Conservation (phyloP, 148 eudicot genomes). For the Fagopyrum tataricum region DNA sequence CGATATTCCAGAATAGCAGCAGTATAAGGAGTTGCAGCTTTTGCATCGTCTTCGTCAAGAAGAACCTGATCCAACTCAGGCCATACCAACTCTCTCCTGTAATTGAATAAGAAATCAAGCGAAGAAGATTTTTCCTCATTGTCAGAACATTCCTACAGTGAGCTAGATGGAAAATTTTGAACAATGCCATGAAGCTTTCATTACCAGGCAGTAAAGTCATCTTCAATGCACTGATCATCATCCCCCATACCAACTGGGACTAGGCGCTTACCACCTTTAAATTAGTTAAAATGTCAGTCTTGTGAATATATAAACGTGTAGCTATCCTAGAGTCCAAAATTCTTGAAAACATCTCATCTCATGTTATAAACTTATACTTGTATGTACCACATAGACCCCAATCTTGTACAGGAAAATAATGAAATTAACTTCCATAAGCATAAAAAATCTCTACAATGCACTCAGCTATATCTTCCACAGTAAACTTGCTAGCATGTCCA, state of each 20-base stretch:
- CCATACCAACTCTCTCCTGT: conserved; percentile 86
- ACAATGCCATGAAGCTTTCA: not conserved
- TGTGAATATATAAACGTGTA: not conserved
- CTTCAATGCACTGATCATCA: conserved; percentile 96
- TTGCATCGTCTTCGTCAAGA: conserved; percentile 48
- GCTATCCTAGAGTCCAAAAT: conserved; percentile 3
- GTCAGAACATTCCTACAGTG: not conserved
- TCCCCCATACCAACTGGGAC: conserved; percentile 91
- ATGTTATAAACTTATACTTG: not conserved
- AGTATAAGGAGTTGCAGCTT: conserved; percentile 83
- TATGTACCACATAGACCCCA: not conserved
- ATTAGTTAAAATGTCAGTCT: not conserved
- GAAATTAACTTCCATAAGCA: not conserved
- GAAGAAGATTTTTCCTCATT: not conserved
- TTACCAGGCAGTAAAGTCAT: conserved; percentile 96
- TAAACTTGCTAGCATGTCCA: not conserved
- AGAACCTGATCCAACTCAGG: conserved; percentile 85
- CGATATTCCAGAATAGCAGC: conserved; percentile 86
- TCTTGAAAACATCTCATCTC: not conserved
- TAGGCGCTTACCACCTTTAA: conserved; percentile 76
- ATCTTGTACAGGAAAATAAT: not conserved
- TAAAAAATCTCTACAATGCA: no score
- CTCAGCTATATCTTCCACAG: no score
- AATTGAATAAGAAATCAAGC: not conserved
- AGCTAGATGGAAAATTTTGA: not conserved